Evolutionary conservation across 2,329 filamentous ascomycete genomes (phyloP).

Genomic region (Pseudogymnoascus sp.): DNA sequence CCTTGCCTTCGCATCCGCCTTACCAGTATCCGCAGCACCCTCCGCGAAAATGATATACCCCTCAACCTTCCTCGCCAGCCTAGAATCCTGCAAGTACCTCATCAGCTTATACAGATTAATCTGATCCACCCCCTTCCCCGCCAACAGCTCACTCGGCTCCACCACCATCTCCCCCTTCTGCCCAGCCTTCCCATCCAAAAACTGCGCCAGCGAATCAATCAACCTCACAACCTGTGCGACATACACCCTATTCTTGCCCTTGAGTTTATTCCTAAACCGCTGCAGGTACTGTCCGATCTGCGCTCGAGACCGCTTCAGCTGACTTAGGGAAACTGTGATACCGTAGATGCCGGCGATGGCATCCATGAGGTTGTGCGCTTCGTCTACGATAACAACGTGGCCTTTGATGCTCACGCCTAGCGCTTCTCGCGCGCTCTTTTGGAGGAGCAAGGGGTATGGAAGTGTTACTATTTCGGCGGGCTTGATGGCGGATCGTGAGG

Average conservation of each 20-base stretch:
- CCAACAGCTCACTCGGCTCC: slow-evolving; percentile 64
- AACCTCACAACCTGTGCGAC: slow-evolving; percentile 81
- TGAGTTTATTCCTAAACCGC: slow-evolving; percentile 80
- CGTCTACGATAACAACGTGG: slow-evolving; percentile 91
- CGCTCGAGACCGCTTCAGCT: slow-evolving; percentile 64
- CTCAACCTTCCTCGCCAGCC: slow-evolving; percentile 89
- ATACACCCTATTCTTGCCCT: slow-evolving; percentile 86
- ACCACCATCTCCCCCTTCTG: slow-evolving; percentile 59
- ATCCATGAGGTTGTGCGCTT: slow-evolving; percentile 97
- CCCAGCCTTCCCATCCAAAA: slow-evolving; percentile 48
- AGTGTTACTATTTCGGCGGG: slow-evolving; percentile 85
- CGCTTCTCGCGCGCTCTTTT: slow-evolving; percentile 80
- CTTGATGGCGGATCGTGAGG: slow-evolving; percentile 77
- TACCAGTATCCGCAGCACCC: slow-evolving; percentile 19
- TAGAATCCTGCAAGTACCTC: slow-evolving; percentile 83
- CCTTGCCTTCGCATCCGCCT: slow-evolving; percentile 20
- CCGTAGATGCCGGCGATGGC: slow-evolving; percentile 85
- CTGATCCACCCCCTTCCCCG: slow-evolving; percentile 83
- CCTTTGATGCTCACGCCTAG: slow-evolving; percentile 78
- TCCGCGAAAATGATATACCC: slow-evolving; percentile 67
- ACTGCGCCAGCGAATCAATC: slow-evolving; percentile 68
- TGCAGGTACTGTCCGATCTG: slow-evolving; percentile 79
- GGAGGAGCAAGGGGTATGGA: slow-evolving; percentile 84
- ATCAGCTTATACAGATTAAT: slow-evolving; percentile 90
- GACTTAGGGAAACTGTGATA: slow-evolving; percentile 64